Evolutionary conservation across 257 asterid species (phyloP).

Genomic region (Ilex aquifolium): DNA sequence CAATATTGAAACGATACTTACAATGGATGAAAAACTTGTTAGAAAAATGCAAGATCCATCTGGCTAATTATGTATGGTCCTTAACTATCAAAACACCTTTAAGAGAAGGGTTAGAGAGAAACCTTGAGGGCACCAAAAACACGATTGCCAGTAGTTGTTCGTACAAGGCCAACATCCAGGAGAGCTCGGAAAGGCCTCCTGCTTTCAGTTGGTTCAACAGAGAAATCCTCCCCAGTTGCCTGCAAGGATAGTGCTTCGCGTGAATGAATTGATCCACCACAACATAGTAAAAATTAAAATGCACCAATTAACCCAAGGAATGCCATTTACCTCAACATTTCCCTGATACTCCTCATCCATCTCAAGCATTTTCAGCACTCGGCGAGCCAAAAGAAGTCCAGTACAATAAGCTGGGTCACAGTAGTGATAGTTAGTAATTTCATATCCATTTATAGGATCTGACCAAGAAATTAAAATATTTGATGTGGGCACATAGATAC

Average conservation of each 20-base stretch:
- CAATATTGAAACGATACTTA: too few relatives aligned
- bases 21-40: too few relatives aligned
- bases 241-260: conserved; percentile 6
- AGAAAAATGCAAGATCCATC: not conserved
- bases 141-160: conserved; percentile 85
- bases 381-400: conserved; percentile 80
- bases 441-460: not conserved
- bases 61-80: not conserved
- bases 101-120: not conserved
- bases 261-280: not conserved
- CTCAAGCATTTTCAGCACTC: conserved; percentile 69
- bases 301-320: not conserved
- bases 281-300: not conserved
- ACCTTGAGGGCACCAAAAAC: conserved; percentile 94
- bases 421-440: not conserved
- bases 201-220: conserved; percentile 78
- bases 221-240: conserved; percentile 94
- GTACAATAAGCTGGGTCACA: conserved; percentile 69
- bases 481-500: conserved; percentile 14
- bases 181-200: conserved; percentile 98
- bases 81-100: not conserved
- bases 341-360: conserved; percentile 79
- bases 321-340: conserved; percentile 57
- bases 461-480: not conserved
- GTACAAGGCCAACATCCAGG: conserved; percentile 82